phyloP scores from a whole-genome alignment of 2,329 filamentous ascomycete genomes.

The Gnomoniopsis sp. region DNA sequence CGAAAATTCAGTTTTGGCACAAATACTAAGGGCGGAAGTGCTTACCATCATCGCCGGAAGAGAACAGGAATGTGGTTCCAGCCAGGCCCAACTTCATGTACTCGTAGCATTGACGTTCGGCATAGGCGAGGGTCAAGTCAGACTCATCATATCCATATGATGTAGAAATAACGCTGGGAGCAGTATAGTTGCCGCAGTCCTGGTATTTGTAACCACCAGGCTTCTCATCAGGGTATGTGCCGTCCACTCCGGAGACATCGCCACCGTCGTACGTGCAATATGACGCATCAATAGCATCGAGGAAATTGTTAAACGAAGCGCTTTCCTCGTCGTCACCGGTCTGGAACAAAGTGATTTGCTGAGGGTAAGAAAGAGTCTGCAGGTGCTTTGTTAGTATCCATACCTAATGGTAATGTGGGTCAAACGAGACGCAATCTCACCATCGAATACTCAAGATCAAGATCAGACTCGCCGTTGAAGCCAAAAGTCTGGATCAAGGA shows the following conservation, averaged over 20 bases:
- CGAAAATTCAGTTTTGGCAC: neutral
- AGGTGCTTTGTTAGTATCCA: too few species aligned
- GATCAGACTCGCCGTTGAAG: slow-evolving; percentile 16
- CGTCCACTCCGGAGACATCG: slow-evolving; percentile 34
- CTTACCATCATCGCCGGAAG: slow-evolving; percentile 30
- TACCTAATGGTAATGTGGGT: neutral
- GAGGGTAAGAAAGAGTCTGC: slow-evolving; percentile 17
- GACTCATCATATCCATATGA: slow-evolving; percentile 44
- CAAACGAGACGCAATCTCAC: neutral
- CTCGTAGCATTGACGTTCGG: slow-evolving; percentile 33
- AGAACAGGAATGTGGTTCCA: slow-evolving; percentile 33
- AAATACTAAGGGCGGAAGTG: neutral
- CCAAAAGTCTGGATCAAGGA: slow-evolving; percentile 5
- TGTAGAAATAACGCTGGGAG: slow-evolving; percentile 45
- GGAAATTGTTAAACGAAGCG: slow-evolving; percentile 37
- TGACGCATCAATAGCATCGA: slow-evolving; percentile 42
- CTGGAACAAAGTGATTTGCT: slow-evolving; percentile 20
- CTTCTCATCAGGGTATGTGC: slow-evolving; percentile 41
- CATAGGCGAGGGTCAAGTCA: slow-evolving; percentile 43
- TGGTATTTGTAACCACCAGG: slow-evolving; percentile 40
- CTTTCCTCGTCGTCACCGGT: slow-evolving; percentile 19
- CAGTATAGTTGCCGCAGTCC: slow-evolving; percentile 28
- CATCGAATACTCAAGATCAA: slow-evolving; percentile 15
- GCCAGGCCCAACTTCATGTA: slow-evolving; percentile 40
- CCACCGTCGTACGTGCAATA: slow-evolving; percentile 40